A percentile compares a stretch with the other conserved stretches of the same genome.
Conservation (phyloP, 345 rosid species). For the Gossypium arboreum region DNA sequence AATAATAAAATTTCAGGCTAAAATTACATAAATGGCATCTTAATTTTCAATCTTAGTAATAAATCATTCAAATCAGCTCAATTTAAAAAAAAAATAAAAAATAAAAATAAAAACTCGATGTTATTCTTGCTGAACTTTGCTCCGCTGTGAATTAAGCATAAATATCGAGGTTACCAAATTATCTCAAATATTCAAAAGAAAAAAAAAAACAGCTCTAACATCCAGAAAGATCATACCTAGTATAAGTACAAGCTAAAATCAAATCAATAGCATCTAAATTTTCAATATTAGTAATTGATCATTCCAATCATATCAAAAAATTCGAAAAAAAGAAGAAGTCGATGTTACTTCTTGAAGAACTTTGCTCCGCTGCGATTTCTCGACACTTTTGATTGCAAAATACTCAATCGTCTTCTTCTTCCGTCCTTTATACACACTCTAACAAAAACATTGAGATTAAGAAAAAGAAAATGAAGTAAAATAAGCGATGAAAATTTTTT, state of each 20-base stretch:
- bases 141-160: conserved; percentile 58
- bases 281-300: neutral
- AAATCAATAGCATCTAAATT: neutral
- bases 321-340: conserved; percentile 7
- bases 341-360: conserved; percentile 87
- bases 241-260: neutral
- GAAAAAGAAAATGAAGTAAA: neutral
- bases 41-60: neutral
- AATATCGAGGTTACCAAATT: neutral
- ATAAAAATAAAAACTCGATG: conserved; percentile 15
- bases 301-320: conserved; percentile 6
- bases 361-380: conserved; percentile 83
- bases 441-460: neutral
- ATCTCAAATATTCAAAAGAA: neutral
- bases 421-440: conserved; percentile 96
- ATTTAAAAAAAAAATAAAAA: neutral
- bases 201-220: conserved; percentile 32
- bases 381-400: conserved; percentile 91
- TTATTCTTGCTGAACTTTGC: conserved; percentile 88
- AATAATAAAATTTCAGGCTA: neutral
- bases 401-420: conserved; percentile 98
- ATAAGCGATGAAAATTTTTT: neutral
- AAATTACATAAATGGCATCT: neutral
- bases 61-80: conserved; percentile 1
- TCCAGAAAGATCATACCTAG: conserved; percentile 22